Evolutionary conservation across 2,329 filamentous ascomycete species (phyloP), one percentile per base, ranked within the genome.

Genomic region (Volutella citrinella): DNA sequence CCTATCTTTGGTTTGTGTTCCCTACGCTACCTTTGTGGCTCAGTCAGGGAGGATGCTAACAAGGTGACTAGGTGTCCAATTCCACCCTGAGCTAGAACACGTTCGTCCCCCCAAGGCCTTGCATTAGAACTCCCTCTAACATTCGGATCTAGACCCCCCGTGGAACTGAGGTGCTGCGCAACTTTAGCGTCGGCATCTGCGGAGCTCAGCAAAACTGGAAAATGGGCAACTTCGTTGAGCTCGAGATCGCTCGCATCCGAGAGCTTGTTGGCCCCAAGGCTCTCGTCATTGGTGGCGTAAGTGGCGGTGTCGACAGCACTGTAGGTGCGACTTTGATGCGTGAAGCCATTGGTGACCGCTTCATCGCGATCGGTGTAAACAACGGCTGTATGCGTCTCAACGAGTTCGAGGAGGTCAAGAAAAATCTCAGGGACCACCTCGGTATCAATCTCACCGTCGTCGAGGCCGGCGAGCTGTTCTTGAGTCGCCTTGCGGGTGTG

Each of bases 401-500:
- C 56, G 91, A 97, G 63, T 88, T 83, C 48, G 68, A 82, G 46
- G 71, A 82, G 52, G 91, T 96, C 36, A 82, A 94, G 62, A 70
- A 87, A 62, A 89, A 80, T 1, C 76, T 96, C 6, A 73, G 74
- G 4, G 61, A 89, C 52, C 81, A 91, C 47, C 76, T 96, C 2
- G 86, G 87, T 4, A 94, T 97, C 63, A 91, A 95, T 60, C 72
- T 97, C 4, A 94, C 87, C 0, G 83, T 97, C 19, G 78, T 93
- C 5, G 85, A 96, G 57, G 89, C 80, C 1, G 75, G 75, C 11
- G 72, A 94, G 38, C 68, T 76, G 15, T 97, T 97, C 70, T 70
- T 96, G n/a, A 66, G 67, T 19, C 72, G 80, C 15, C 78, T 97
- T 2, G 76, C 79, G 49, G 91, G 87, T 16, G 78, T 95, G 19